Base-by-base conservation (phyloP, 768 basidiomycete species). In the Leccinellum rugosiceps region DNA sequence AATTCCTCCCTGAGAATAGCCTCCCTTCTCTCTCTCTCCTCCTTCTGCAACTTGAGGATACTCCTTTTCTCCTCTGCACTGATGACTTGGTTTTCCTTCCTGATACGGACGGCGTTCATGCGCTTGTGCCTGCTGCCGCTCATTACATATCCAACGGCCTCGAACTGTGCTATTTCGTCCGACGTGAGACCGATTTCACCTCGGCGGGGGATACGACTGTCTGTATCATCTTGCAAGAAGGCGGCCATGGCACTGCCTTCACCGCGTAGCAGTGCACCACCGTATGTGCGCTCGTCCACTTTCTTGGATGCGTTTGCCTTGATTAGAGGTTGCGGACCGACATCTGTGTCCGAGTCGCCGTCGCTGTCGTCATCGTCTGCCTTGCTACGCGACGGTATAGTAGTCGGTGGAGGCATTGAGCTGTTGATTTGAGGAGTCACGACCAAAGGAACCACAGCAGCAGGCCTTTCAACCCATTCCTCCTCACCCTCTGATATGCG, bases 51-150 rank as follows among this genome's bases (percentile, higher is more conserved):
- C 75, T 97, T 96, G 70, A 98, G 70, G 57, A 98, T 95, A 34
- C 93, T 92, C 32, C 97, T 77, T 80, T 98, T 98, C 81, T 99
- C 97, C 75, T 98, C 97, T 2, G 96, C 94, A 65, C 89, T 92
- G 70, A 99, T 99, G 61, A 98, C 95, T 76, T 99, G 97, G 77
- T 99, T 98, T 78, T 99, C 97, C 80, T 98, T 98, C 69, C 96
- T 79, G 86, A 99, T 91, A 58, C 97, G 90, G 45, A 99, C 96
- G 1, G 97, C 96, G 64, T 98, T 99, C 97, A 99, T 99, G 73
- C 94, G 82, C 62, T 90, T 83, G 73, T 99, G 94, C 60, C 96
- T 78, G 66, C 86, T 90, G 46, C 96, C 97, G 64, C 90, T 94
- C 97, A 98, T 99, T 48, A 99, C 97, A 72, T 97, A 99, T 17